Evolutionary conservation across 2,329 filamentous ascomycete species (phyloP).

Genomic region (Fusarium floridanum): DNA sequence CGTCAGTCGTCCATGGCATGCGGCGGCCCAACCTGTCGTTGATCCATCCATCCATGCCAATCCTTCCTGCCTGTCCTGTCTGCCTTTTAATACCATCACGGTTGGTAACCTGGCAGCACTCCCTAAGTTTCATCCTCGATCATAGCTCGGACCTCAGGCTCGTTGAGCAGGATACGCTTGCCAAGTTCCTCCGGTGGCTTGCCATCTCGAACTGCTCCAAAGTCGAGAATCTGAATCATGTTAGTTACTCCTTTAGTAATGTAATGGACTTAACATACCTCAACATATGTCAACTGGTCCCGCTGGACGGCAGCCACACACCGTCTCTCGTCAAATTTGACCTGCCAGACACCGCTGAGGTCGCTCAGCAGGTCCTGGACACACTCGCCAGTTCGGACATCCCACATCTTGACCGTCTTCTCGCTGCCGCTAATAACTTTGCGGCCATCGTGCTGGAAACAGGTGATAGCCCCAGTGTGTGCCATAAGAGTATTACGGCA

Average conservation of each 20-base stretch:
- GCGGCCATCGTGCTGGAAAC: constrained; percentile 96
- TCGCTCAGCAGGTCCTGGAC: constrained; percentile 93
- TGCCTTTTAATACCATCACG: neutral
- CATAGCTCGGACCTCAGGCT: constrained; percentile 64
- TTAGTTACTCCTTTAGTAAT: neutral
- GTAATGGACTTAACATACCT: constrained; percentile 71
- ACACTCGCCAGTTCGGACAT: constrained; percentile 91
- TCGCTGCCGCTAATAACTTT: constrained; percentile 98
- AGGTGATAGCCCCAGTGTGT: constrained; percentile 97
- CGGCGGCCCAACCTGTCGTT: constrained; percentile 20
- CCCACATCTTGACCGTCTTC: constrained; percentile 98
- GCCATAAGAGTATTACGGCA: constrained; percentile 92
- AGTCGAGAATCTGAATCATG: constrained; percentile 85
- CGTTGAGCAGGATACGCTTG: constrained; percentile 78
- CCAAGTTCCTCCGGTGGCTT: constrained; percentile 82
- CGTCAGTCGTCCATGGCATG: constrained; percentile 30
- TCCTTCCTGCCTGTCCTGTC: constrained; percentile 2
- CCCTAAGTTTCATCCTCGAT: constrained; percentile 59
- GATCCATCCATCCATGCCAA: constrained; percentile 18
- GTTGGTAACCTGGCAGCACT: constrained; percentile 8
- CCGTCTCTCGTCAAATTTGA: constrained; percentile 94
- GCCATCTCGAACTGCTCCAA: constrained; percentile 92
- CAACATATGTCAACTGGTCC: constrained; percentile 92
- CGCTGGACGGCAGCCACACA: constrained; percentile 97
- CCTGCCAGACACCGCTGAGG: constrained; percentile 97